Conservation (phyloP, 2,329 filamentous ascomycete species). For the Triangularia setosa region DNA sequence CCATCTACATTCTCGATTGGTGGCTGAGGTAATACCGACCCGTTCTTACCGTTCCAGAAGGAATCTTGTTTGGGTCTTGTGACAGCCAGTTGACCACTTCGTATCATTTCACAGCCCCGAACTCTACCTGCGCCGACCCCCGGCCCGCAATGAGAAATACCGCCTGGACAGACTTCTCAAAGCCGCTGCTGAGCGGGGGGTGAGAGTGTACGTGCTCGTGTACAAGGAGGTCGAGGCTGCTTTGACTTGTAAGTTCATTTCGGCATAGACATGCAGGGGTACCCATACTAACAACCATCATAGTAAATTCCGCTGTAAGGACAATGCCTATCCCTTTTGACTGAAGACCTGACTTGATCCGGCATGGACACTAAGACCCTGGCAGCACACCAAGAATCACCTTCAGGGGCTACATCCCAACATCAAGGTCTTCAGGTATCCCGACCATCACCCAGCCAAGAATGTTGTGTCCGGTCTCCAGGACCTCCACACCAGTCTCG, state of each 20-base stretch:
- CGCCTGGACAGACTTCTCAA: slow-evolving; percentile 79
- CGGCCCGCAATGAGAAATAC: slow-evolving; percentile 76
- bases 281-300: not conserved
- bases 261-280: not conserved
- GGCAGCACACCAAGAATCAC: slow-evolving; percentile 70
- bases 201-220: slow-evolving; percentile 79
- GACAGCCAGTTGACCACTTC: not conserved
- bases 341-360: not conserved
- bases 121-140: slow-evolving; percentile 79
- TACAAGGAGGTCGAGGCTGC: slow-evolving; percentile 89
- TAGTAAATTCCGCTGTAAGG: slow-evolving; percentile 30
- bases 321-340: not conserved
- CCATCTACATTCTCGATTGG: slow-evolving; percentile 84
- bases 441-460: slow-evolving; percentile 75
- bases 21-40: slow-evolving; percentile 57
- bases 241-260: slow-evolving; percentile 63
- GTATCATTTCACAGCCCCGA: slow-evolving; percentile 54
- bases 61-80: not conserved
- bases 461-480: slow-evolving; percentile 66
- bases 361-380: slow-evolving; percentile 9
- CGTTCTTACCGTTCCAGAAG: not conserved
- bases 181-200: slow-evolving; percentile 77
- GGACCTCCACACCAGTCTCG: slow-evolving; percentile 62
- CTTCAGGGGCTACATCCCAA: slow-evolving; percentile 76
- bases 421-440: slow-evolving; percentile 85